Evolutionary conservation across 2,329 filamentous ascomycete genomes (phyloP).

Genomic region (Trichophaea hybrida): DNA sequence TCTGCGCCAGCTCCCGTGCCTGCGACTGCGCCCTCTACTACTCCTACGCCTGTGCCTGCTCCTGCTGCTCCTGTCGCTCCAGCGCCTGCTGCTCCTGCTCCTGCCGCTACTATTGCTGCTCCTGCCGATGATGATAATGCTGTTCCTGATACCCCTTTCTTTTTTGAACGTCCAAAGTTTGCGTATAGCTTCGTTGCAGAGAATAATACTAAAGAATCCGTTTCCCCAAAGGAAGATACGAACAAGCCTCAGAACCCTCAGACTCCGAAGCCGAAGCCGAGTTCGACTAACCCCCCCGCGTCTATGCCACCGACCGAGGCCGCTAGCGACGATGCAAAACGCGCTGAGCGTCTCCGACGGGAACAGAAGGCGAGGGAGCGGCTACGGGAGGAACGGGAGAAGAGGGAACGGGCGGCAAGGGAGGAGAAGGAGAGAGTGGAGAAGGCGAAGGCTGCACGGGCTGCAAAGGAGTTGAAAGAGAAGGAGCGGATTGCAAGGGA

Average conservation of each 20-base stretch:
- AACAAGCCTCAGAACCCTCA: background rate
- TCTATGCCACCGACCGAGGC: background rate
- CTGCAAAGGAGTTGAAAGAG: slow-evolving; percentile 15
- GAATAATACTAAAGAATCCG: slow-evolving; percentile 4
- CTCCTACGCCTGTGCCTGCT: too few relatives aligned
- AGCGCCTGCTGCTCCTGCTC: too few relatives aligned
- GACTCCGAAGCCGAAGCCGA: background rate
- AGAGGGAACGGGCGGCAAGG: slow-evolving; percentile 12
- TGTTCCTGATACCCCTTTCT: background rate
- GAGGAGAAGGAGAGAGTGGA: slow-evolving; percentile 37
- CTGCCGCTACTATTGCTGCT: background rate
- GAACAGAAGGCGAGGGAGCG: slow-evolving; percentile 13
- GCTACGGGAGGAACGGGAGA: slow-evolving; percentile 11
- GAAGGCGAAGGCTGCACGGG: slow-evolving; percentile 12
- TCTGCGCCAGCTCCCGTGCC: too few relatives aligned
- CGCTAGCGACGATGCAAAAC: background rate
- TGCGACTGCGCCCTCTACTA: too few relatives aligned
- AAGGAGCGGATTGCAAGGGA: slow-evolving; percentile 20
- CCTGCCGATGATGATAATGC: background rate
- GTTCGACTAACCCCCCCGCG: background rate
- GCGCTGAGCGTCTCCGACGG: slow-evolving; percentile 10
- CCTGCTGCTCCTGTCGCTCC: too few relatives aligned
- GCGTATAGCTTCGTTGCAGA: background rate
- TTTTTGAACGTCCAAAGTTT: slow-evolving; percentile 6
- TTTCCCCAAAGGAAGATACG: slow-evolving; percentile 6